Conservation (phyloP, 140 eudicot genomes). For the Senecio squalidus region DNA sequence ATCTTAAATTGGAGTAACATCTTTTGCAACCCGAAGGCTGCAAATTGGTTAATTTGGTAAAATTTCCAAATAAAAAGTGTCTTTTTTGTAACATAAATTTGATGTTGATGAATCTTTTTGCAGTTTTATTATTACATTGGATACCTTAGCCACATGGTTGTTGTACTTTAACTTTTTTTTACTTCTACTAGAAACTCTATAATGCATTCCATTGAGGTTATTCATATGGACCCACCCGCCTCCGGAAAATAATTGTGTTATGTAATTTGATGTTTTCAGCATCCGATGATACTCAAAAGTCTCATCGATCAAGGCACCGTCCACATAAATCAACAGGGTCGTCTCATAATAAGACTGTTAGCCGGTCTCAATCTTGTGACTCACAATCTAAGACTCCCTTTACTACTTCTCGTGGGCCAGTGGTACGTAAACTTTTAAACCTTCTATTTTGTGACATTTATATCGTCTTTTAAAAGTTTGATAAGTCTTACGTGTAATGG, state of each 20-base stretch:
- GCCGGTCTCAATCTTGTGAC: constrained; percentile 73
- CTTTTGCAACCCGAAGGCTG: too few relatives aligned
- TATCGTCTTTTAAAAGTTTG: not conserved
- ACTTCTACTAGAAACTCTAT: constrained; percentile 29
- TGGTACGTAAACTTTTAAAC: constrained; percentile 21
- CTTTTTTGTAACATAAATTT: constrained; percentile 18
- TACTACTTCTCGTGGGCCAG: constrained; percentile 55
- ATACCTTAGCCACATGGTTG: constrained; percentile 36
- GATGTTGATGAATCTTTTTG: constrained; percentile 23
- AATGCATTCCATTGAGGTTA: constrained; percentile 32
- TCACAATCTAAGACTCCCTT: constrained; percentile 60
- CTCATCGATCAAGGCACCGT: constrained; percentile 71
- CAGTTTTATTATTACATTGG: constrained; percentile 24
- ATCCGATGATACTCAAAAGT: constrained; percentile 78
- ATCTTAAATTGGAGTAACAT: too few relatives aligned
- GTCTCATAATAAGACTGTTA: constrained; percentile 53
- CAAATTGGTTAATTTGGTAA: not conserved
- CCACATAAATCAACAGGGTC: constrained; percentile 46
- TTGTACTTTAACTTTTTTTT: constrained; percentile 25
- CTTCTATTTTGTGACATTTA: not conserved
- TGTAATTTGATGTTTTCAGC: constrained; percentile 41
- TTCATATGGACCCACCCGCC: constrained; percentile 28
- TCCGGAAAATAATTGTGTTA: constrained; percentile 23
- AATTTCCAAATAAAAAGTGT: constrained; percentile 15
- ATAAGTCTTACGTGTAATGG: not conserved